Evolutionary conservation across 1,139 yeast species (phyloP), one percentile per base, ranked within the genome.

Genomic region (Candida labiduridarum): DNA sequence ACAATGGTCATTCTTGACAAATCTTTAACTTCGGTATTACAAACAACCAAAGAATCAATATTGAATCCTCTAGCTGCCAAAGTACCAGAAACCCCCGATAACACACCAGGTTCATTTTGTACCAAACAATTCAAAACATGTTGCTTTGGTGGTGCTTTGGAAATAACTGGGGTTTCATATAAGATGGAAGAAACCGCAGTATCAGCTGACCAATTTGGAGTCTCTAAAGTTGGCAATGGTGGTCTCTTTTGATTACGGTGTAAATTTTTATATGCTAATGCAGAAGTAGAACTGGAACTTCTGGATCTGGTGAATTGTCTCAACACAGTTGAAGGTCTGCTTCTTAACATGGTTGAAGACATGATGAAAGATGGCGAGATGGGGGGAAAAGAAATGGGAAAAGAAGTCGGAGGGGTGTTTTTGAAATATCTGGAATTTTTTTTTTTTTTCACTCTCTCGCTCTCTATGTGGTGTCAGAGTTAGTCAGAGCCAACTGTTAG

Each of bases 61-160:
- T 94, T 94, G 82, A 94, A 94, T 11, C 99, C 99, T 68, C 99
- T 83, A 41, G 97, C 98, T 36, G 99, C 99, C 60, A 94, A 79
- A 47, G 97, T 92, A 51, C 98, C 97, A 4, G 98, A 88, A 45
- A 94, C 90, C 50, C 95, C 82, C 44, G 96, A 87, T 63, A 94
- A 78, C 47, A 94, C 99, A 77, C 99, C 99, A 4, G 99, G 99
- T 73, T 94, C 99, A 71, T 94, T 92, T 72, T 94, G 99, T 35
- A 94, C 99, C 67, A 94, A 80, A 74, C 99, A 94, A 79, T 94
- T 95, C 68, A 94, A 79, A 44, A 94, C 96, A 63, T 94, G 98
- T 64, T 89, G 90, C 56, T 85, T 85, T 59, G 80, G 77, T 39
- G 91, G 89, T 3, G 83, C 81, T 50, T 71, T 79, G 6, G 88